Conservation (phyloP, 805 yeast species). For the Wickerhamomyces xylosicus region DNA sequence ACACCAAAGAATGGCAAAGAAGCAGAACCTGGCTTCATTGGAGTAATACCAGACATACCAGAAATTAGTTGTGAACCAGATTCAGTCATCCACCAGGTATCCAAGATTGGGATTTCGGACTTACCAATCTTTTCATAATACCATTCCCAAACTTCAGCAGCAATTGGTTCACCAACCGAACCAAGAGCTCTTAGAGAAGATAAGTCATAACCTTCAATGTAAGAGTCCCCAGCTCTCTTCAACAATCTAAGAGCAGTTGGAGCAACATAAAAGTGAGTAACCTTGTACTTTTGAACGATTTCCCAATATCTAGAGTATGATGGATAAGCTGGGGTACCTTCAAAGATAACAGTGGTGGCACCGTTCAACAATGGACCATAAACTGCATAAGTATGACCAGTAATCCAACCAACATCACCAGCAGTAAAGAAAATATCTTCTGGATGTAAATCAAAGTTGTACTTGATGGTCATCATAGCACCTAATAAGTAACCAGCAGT, state of each 20-base stretch:
- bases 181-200: constrained; percentile 87
- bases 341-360: constrained; percentile 87
- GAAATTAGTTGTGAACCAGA: constrained; percentile 93
- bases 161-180: constrained; percentile 99
- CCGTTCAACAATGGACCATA: constrained; percentile 90
- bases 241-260: constrained; percentile 95
- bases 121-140: constrained; percentile 89
- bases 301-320: constrained; percentile 94
- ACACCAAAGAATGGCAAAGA: constrained; percentile 95
- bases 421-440: constrained; percentile 90
- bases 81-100: constrained; percentile 99
- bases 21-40: constrained; percentile 96
- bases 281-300: constrained; percentile 83
- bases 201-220: constrained; percentile 71
- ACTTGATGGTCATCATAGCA: constrained; percentile 83
- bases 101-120: constrained; percentile 80
- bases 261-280: constrained; percentile 94
- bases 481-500: constrained; percentile 94
- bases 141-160: constrained; percentile 99
- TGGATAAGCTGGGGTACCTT: constrained; percentile 97
- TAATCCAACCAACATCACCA: constrained; percentile 99
- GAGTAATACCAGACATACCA: constrained; percentile 88
- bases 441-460: constrained; percentile 86
- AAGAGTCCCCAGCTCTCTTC: constrained; percentile 80
- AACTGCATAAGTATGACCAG: constrained; percentile 93